Percentiles rank a stretch among this genome's conserved stretches.
These are phyloP conservation scores for Vanrija humicola DNA, from an alignment of 1,284 basidiomycete genomes.

Conservation along the genomic window DNA sequence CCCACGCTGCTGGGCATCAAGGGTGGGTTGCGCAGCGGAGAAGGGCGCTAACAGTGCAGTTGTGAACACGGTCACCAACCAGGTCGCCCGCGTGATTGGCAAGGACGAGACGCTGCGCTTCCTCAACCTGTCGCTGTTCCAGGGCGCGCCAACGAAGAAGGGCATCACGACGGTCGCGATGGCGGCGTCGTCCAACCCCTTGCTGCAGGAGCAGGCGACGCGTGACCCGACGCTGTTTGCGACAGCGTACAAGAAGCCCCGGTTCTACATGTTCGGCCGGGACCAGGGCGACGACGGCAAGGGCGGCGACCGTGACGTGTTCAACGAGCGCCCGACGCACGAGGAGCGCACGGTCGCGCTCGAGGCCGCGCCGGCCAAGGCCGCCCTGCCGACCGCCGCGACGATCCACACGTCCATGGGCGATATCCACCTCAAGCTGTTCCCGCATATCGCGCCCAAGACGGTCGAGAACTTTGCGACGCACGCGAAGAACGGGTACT, in stretches of 20 bases:
- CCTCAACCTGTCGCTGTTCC: constrained; percentile 83
- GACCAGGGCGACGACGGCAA: constrained; percentile 88
- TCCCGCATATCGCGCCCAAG: constrained; percentile 86
- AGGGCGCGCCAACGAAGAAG: constrained; percentile 87
- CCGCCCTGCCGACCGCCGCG: constrained; percentile 57
- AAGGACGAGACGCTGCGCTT: constrained; percentile 93
- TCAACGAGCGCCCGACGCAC: constrained; percentile 95
- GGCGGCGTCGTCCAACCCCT: constrained; percentile 91
- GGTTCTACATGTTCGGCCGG: constrained; percentile 97
- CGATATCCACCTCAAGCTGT: constrained; percentile 87
- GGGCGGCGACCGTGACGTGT: constrained; percentile 88
- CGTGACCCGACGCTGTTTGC: constrained; percentile 91
- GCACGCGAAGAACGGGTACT: constrained; percentile 86
- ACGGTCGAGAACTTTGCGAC: constrained; percentile 97
- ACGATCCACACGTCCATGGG: constrained; percentile 94
- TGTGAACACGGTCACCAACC: constrained; percentile 89
- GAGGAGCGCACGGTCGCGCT: constrained; percentile 91
- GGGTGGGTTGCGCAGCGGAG: constrained; percentile 54
- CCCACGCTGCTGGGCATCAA: constrained; percentile 93
- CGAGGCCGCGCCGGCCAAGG: constrained; percentile 56
- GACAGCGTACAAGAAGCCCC: constrained; percentile 84
- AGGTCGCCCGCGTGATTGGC: constrained; percentile 81
- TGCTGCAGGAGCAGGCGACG: constrained; percentile 74
- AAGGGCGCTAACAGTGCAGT: constrained; percentile 54
- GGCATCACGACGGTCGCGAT: constrained; percentile 80